These are phyloP conservation scores for Ustanciosporium gigantosporum DNA, from an alignment of 1,284 basidiomycete genomes.

Conservation along the genomic window DNA sequence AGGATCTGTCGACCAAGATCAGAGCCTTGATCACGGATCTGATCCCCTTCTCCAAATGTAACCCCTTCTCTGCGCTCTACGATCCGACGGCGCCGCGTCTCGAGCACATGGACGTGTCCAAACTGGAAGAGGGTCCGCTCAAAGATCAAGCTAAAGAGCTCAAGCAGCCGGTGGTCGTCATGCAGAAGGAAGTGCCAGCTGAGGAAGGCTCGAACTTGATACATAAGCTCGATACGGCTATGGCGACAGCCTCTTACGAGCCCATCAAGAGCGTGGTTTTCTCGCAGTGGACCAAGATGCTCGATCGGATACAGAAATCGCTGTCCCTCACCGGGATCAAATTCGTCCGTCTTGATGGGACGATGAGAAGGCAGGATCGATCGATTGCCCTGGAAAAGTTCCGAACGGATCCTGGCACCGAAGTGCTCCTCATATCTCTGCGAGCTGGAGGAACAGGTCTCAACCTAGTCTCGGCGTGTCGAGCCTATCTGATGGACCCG, in stretches of 20 bases:
- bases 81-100: conserved; percentile 50
- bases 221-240: conserved; percentile 15
- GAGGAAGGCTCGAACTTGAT: neutral
- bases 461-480: conserved; percentile 69
- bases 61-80: conserved; percentile 45
- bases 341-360: conserved; percentile 50
- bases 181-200: conserved; percentile 16
- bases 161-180: conserved; percentile 38
- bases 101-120: conserved; percentile 38
- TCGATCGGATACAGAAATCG: conserved; percentile 52
- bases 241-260: conserved; percentile 19
- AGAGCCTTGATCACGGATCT: conserved; percentile 53
- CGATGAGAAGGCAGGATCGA: conserved; percentile 51
- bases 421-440: conserved; percentile 55
- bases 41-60: conserved; percentile 56
- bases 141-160: no score
- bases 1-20: conserved; percentile 54
- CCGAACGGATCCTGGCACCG: conserved; percentile 43
- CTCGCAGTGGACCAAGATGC: conserved; percentile 64
- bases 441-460: conserved; percentile 66
- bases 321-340: conserved; percentile 49
- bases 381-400: conserved; percentile 45
- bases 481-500: conserved; percentile 92
- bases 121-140: conserved; percentile 24
- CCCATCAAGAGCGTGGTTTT: conserved; percentile 61